These are phyloP conservation scores for Nannochloropsis gaditana DNA, from an alignment of 108 stramenopile genomes.

Conservation along the genomic window DNA sequence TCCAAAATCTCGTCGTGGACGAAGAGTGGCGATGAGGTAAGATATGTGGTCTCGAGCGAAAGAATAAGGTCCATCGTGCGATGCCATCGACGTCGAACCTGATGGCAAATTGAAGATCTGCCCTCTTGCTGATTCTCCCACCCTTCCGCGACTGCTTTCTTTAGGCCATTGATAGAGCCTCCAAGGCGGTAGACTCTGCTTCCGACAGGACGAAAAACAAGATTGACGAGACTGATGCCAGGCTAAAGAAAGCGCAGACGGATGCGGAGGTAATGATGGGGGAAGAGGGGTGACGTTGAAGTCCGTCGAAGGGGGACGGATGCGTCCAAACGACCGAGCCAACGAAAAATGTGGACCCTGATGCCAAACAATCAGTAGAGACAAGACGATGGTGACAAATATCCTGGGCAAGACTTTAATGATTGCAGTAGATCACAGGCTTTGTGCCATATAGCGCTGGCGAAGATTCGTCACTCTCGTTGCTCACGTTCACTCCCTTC, in stretches of 20 bases:
- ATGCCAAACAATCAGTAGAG: too few relatives aligned
- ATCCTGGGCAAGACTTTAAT: too few relatives aligned
- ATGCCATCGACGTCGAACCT: not conserved
- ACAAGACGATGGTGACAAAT: too few relatives aligned
- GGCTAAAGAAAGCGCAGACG: not conserved
- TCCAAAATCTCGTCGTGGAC: not conserved
- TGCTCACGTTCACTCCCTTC: not conserved
- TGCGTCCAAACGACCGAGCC: too few relatives aligned
- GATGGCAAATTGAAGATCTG: constrained; percentile 11
- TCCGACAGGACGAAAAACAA: not conserved
- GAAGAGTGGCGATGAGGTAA: not conserved
- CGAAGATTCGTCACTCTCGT: not conserved
- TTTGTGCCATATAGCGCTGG: not conserved
- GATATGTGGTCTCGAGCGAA: not conserved
- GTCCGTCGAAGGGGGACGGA: not conserved
- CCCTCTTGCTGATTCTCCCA: not conserved
- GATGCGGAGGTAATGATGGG: not conserved
- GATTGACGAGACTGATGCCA: not conserved
- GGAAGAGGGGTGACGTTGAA: not conserved
- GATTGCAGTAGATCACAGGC: too few relatives aligned
- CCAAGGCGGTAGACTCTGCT: not conserved
- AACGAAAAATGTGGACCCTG: too few relatives aligned
- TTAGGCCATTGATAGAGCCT: not conserved
- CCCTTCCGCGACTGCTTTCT: not conserved
- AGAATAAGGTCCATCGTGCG: not conserved